Evolutionary conservation across 1,284 basidiomycete species (phyloP), one percentile per base, ranked within the genome.

Genomic region (Ganoderma lucidum): DNA sequence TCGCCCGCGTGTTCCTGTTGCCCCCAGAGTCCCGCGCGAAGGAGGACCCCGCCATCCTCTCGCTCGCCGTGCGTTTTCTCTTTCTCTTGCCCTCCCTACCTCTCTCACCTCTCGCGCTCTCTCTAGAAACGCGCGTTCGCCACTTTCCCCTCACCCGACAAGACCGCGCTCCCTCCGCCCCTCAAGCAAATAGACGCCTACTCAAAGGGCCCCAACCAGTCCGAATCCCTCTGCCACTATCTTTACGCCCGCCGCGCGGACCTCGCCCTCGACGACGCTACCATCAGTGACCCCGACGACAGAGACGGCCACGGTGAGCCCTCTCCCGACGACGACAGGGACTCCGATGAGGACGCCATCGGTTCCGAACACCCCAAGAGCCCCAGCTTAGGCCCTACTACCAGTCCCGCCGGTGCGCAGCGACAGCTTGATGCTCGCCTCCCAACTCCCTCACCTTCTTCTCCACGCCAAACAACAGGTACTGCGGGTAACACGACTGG

Each of bases 151-250:
- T 45, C 44, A 67, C 28, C 70, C 53, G 70, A 73, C 72, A 71
- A 64, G 64, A 65, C 72, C 62, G 66, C 72, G 68, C 70, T 73
- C 35, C 72, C 72, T 60, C 68, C 72, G 62, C 72, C 72, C 55
- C 72, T 73, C 66, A 69, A 70, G 62, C 72, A 73, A 62, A 71
- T 73, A 73, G 72, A 73, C 72, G 72, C 72, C 66, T 73, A 70
- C 51, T 51, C 56, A 51, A 68, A 69, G 39, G 59, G 60, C 9
- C 66, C 70, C 68, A 68, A 70, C 64, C 64, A 64, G 45, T 41
- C 65, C 53, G 72, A 73, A 19, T 69, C 72, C n/a, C 70, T 73
- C 64, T 44, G 65, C 42, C 69, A 73, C 63, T 73, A 73, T 66
- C 72, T 73, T 59, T 66, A 69, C 35, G 62, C 68, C 23, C 70